Percentiles rank a stretch among this genome's conserved stretches.
These are phyloP conservation scores for Aspergillus eucalypticola DNA, from an alignment of 2,329 filamentous ascomycete species.

Conservation along the genomic window DNA sequence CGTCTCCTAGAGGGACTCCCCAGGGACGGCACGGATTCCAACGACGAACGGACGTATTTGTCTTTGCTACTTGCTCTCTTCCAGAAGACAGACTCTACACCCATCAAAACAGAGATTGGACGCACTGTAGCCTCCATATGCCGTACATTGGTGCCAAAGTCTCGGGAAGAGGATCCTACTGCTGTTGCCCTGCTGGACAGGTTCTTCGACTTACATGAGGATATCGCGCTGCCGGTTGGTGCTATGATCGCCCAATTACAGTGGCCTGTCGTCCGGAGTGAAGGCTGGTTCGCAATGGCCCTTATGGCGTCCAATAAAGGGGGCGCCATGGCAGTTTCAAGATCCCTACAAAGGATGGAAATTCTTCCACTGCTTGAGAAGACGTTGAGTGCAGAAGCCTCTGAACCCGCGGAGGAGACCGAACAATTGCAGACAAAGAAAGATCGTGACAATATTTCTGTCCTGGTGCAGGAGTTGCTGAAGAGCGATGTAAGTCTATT, in stretches of 20 bases:
- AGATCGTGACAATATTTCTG: slow-evolving; percentile 44
- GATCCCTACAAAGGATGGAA: slow-evolving; percentile 38
- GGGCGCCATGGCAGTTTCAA: slow-evolving; percentile 36
- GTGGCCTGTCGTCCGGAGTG: slow-evolving; percentile 51
- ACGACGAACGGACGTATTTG: slow-evolving; percentile 39
- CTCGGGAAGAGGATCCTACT: slow-evolving; percentile 24
- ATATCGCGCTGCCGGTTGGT: slow-evolving; percentile 42
- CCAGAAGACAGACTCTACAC: slow-evolving; percentile 44
- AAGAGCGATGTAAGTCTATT: slow-evolving; percentile 39
- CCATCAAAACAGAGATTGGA: slow-evolving; percentile 50
- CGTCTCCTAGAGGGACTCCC: slow-evolving; percentile 37
- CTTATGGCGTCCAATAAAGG: slow-evolving; percentile 43
- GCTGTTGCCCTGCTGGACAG: slow-evolving; percentile 30
- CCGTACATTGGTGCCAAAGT: slow-evolving; percentile 38
- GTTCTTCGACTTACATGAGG: slow-evolving; percentile 38
- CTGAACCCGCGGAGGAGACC: slow-evolving; percentile 24
- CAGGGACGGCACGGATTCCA: slow-evolving; percentile 30
- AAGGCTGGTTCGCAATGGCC: slow-evolving; percentile 53
- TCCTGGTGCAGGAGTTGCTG: slow-evolving; percentile 43
- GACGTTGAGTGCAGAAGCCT: slow-evolving; percentile 26
- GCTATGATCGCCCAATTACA: slow-evolving; percentile 49
- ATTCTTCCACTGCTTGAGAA: slow-evolving; percentile 37
- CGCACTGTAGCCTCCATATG: slow-evolving; percentile 49
- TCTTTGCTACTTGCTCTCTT: slow-evolving; percentile 46
- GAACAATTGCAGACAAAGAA: slow-evolving; percentile 33